Conservation (phyloP, 1,284 basidiomycete species). For the Inonotus obliquus region DNA sequence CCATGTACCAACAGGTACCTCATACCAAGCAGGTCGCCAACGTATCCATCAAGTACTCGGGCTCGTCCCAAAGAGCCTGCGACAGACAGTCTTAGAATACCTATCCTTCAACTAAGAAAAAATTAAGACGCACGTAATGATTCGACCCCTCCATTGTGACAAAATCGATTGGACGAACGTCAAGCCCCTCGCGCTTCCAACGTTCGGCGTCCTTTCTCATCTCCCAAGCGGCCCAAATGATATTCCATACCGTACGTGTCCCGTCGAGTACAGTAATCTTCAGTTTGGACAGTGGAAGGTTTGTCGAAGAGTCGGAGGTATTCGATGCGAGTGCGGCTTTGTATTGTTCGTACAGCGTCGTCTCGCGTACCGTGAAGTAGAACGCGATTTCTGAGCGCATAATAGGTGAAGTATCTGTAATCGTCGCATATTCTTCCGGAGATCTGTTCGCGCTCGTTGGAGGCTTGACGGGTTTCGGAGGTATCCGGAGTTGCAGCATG, state of each 20-base stretch:
- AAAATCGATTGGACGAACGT: constrained; percentile 19
- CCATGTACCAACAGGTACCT: neutral
- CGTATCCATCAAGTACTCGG: constrained; percentile 1
- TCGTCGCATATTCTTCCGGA: neutral
- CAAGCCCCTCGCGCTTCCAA: constrained; percentile 13
- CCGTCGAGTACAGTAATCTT: constrained; percentile 1
- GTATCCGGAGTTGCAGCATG: neutral
- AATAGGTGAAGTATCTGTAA: constrained; percentile 1
- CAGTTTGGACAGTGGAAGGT: neutral
- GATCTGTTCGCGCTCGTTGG: neutral
- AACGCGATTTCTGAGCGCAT: constrained; percentile 10
- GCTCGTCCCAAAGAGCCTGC: constrained; percentile 8
- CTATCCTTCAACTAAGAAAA: neutral
- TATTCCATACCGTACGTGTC: constrained; percentile 17
- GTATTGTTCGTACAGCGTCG: constrained; percentile 5
- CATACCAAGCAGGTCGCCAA: neutral
- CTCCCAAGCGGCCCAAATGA: constrained; percentile 20
- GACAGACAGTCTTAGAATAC: neutral
- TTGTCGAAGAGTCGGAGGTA: neutral
- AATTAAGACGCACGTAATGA: constrained; percentile 23
- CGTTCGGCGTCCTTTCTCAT: constrained; percentile 17
- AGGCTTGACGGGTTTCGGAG: neutral
- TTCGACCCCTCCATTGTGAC: constrained; percentile 23
- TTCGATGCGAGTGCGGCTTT: neutral
- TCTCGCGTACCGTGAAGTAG: neutral